Base-by-base conservation (phyloP, 768 basidiomycete genomes). In the Kwoniella shandongensis region DNA sequence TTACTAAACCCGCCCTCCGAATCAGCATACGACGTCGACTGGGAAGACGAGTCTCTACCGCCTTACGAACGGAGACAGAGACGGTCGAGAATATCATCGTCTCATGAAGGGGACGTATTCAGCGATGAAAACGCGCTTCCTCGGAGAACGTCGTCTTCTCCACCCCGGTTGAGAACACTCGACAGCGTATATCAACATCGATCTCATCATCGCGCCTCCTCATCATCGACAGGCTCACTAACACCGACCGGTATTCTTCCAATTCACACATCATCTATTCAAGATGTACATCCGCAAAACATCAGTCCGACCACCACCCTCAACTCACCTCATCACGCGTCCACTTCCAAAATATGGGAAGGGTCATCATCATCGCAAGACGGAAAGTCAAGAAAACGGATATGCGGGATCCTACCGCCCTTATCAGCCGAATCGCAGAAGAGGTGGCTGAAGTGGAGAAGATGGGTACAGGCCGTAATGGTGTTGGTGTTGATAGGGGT, bases 291-390 rank as follows among this genome's bases (percentile, higher is more conserved):
- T n/a, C n/a, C 42, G 41, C 13, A 32, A 22, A 48, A 30, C 15
- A 40, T 35, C 26, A 45, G 40, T 20, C 22, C 40, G 20, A 32
- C 45, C 17, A 47, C 58, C 2, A 51, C 62, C 7, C 22, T 49
- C 6, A 17, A 50, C 40, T 15, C 50, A 8, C 20, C 44, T 20
- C 40, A 40, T 11, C 39, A 50, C 38, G 22, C 52, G 3, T 54
- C 64, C 11, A 61, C 49, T 1, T 64, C 62, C 23, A 67, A 67
- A 39, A 30, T 65, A 23, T 67, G 63, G 66, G 68, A 67, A 55
- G 17, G n/a, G 4, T 60, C 63, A 3, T 39, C 57, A 2, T 36
- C 61, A 35, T 18, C 39, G 32, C 13, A 13, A 25, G 44, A 25
- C 20, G 23, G 15, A 20, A 20, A 52, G 45, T 18, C 15, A 23